Evolutionary conservation across 2,329 filamentous ascomycete species (phyloP).

Genomic region (Trichoderma brevicompactum): DNA sequence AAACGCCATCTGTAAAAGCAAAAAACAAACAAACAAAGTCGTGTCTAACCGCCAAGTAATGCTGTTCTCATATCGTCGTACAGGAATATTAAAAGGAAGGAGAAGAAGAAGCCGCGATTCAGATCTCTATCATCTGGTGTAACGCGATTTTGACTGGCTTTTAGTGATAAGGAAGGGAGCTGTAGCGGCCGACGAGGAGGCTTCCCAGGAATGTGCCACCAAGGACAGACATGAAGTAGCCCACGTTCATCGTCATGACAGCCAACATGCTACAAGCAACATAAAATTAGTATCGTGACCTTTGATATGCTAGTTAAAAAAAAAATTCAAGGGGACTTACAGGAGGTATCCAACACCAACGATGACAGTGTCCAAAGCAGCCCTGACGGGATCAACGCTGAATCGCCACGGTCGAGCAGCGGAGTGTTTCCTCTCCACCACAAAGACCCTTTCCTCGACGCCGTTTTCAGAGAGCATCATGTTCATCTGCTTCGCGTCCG

Average conservation of each 20-base stretch:
- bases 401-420: slow-evolving; percentile 75
- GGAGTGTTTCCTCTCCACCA: slow-evolving; percentile 64
- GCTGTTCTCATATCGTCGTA: slow-evolving; percentile 2
- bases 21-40: neutral
- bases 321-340: slow-evolving; percentile 58
- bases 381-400: slow-evolving; percentile 76
- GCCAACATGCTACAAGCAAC: slow-evolving; percentile 75
- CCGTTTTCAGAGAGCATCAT: slow-evolving; percentile 75
- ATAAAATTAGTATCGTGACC: neutral
- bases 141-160: slow-evolving; percentile 34
- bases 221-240: slow-evolving; percentile 81
- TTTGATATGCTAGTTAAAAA: neutral
- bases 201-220: slow-evolving; percentile 85
- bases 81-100: neutral
- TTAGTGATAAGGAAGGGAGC: slow-evolving; percentile 53
- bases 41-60: neutral
- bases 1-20: neutral
- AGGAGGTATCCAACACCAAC: slow-evolving; percentile 82
- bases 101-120: neutral
- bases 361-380: slow-evolving; percentile 70
- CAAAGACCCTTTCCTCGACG: slow-evolving; percentile 76
- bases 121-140: neutral
- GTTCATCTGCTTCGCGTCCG: slow-evolving; percentile 66
- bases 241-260: slow-evolving; percentile 87
- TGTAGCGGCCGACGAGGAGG: slow-evolving; percentile 74